These are phyloP conservation scores for Colletotrichum karsti DNA, from an alignment of 2,329 filamentous ascomycete species.

Conservation along the genomic window DNA sequence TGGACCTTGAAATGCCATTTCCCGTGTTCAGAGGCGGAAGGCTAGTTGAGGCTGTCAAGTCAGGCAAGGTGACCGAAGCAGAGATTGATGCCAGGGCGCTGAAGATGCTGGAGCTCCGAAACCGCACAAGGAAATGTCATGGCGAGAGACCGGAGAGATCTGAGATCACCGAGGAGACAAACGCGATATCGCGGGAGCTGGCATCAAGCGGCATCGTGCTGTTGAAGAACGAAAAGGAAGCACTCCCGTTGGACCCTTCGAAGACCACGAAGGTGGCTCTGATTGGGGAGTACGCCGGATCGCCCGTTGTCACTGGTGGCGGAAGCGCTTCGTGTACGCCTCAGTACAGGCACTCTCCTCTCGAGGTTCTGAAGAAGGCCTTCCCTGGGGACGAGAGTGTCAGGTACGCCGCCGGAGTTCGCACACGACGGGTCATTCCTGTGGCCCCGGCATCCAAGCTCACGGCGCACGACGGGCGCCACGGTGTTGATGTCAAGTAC, in stretches of 20 bases:
- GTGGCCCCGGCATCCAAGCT: constrained; percentile 11
- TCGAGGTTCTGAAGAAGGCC: constrained; percentile 5
- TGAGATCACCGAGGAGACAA: constrained; percentile 25
- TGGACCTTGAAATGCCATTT: constrained; percentile 44
- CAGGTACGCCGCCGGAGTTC: constrained; percentile 7
- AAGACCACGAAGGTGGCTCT: neutral
- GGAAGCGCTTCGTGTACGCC: constrained; percentile 25
- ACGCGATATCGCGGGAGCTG: constrained; percentile 26
- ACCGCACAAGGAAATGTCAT: constrained; percentile 12
- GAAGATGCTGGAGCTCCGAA: constrained; percentile 27
- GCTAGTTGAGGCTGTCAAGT: constrained; percentile 28
- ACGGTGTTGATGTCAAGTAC: constrained; percentile 26
- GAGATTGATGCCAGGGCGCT: constrained; percentile 27
- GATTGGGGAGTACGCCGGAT: constrained; percentile 17
- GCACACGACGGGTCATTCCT: constrained; percentile 26
- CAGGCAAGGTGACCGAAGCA: constrained; percentile 18
- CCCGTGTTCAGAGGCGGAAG: constrained; percentile 30
- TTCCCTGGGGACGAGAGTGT: neutral
- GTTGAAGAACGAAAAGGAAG: constrained; percentile 26
- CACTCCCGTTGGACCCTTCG: neutral
- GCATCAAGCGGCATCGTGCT: constrained; percentile 30
- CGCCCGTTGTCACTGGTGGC: constrained; percentile 15
- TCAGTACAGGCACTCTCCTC: constrained; percentile 24
- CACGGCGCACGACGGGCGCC: constrained; percentile 13
- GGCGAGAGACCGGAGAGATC: constrained; percentile 22